Evolutionary conservation across 2,329 filamentous ascomycete species (phyloP).

Genomic region (Talaromyces sp.): DNA sequence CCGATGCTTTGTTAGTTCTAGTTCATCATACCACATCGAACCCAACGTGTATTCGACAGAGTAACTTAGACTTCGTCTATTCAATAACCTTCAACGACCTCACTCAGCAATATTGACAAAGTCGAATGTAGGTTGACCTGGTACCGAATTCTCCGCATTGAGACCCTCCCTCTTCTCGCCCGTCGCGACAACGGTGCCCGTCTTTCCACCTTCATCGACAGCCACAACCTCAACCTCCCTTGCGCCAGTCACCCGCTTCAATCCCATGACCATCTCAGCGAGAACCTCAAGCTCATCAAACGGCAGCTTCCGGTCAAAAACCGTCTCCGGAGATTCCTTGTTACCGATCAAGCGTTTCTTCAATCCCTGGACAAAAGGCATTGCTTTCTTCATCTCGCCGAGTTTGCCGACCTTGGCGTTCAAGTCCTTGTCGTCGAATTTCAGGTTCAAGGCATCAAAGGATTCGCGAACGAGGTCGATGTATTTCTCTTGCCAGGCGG

Average conservation of each 20-base stretch:
- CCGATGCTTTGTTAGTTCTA: background rate
- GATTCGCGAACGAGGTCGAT: conserved; percentile 72
- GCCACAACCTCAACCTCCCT: conserved; percentile 68
- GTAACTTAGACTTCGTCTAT: background rate
- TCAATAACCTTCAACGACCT: background rate
- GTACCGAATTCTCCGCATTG: conserved; percentile 72
- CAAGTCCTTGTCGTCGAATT: conserved; percentile 75
- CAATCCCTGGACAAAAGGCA: conserved; percentile 88
- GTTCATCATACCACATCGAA: too few relatives aligned
- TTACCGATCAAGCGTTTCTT: conserved; percentile 73
- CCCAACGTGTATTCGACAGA: too few relatives aligned
- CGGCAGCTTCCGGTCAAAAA: conserved; percentile 78
- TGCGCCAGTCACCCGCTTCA: conserved; percentile 73
- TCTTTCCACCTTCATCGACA: conserved; percentile 59
- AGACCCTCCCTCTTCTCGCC: conserved; percentile 58
- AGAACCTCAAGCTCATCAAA: conserved; percentile 82
- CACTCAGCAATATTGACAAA: conserved; percentile 72
- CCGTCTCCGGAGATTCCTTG: conserved; percentile 62
- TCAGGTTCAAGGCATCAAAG: conserved; percentile 61
- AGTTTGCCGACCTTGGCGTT: conserved; percentile 76
- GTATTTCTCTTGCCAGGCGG: conserved; percentile 88
- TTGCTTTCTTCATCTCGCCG: conserved; percentile 85
- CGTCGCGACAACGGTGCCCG: conserved; percentile 42
- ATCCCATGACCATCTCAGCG: conserved; percentile 70
- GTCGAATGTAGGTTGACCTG: conserved; percentile 75